Conservation (phyloP, 768 basidiomycete genomes). For the Panaeolus papilionaceus region DNA sequence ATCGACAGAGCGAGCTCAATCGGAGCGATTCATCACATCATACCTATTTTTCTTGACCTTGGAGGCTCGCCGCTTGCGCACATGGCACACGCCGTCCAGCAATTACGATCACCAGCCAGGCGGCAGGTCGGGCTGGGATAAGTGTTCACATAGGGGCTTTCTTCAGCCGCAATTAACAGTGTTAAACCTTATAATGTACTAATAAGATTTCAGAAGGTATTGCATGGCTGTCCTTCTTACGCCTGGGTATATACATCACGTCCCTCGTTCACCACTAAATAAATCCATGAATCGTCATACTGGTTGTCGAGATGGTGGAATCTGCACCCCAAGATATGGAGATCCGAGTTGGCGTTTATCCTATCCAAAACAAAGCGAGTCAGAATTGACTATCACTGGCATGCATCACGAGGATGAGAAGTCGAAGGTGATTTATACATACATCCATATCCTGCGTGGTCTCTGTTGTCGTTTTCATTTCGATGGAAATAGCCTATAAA, state of each 20-base stretch:
- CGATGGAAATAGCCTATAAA: constrained; percentile 21
- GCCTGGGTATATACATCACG: too few species aligned
- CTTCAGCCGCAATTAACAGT: neutral
- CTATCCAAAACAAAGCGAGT: neutral
- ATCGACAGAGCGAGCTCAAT: neutral
- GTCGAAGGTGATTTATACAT: neutral
- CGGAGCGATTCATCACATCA: neutral
- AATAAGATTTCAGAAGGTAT: neutral
- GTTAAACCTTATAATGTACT: neutral
- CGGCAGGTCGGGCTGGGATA: too few species aligned
- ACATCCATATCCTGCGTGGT: constrained; percentile 18
- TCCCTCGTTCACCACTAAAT: too few species aligned
- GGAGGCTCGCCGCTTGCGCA: neutral
- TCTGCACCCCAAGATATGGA: neutral
- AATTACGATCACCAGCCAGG: neutral
- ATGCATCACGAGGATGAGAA: neutral
- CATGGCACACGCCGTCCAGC: neutral
- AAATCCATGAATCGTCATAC: neutral
- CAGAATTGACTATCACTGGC: neutral
- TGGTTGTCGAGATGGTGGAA: neutral
- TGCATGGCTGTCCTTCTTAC: too few species aligned
- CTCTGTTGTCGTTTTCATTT: constrained; percentile 25
- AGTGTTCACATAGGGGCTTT: neutral
- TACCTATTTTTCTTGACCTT: neutral
- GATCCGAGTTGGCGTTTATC: neutral